Percentiles rank a stretch among this genome's conserved stretches.
Conservation (phyloP, 164 flowering plant species). For the Chimonanthus salicifolius region DNA sequence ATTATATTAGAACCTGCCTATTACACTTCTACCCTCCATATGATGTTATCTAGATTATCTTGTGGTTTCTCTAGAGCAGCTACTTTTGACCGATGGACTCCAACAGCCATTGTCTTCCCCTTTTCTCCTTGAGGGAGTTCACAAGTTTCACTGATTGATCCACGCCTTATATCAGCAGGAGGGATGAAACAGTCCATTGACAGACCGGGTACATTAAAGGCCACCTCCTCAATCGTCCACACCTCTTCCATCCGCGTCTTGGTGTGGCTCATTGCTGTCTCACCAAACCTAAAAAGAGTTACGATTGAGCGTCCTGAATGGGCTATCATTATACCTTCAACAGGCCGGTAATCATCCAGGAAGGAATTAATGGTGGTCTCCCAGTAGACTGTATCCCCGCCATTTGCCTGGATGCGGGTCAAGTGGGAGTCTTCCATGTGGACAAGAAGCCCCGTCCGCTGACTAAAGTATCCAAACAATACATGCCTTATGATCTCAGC, state of each 20-base stretch:
- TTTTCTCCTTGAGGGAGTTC: conserved; percentile 65
- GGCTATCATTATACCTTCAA: conserved; percentile 67
- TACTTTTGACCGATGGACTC: conserved; percentile 12
- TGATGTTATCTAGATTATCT: conserved; percentile 7
- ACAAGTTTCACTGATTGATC: conserved; percentile 57
- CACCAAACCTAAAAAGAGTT: conserved; percentile 62
- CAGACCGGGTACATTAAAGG: conserved; percentile 58
- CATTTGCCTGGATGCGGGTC: conserved; percentile 56
- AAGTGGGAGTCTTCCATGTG: conserved; percentile 65
- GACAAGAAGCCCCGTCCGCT: conserved; percentile 57
- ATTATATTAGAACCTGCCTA: background rate
- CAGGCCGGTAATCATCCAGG: conserved; percentile 53
- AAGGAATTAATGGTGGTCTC: conserved; percentile 70
- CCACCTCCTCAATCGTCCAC: conserved; percentile 69
- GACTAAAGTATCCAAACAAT: conserved; percentile 62
- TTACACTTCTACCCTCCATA: conserved; percentile 16
- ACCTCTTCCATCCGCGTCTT: conserved; percentile 66
- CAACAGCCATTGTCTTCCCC: conserved; percentile 29
- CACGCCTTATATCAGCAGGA: conserved; percentile 63
- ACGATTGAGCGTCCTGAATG: conserved; percentile 59
- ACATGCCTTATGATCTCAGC: conserved; percentile 68
- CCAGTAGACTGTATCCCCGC: conserved; percentile 64
- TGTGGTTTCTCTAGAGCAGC: conserved; percentile 13
- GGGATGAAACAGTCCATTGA: conserved; percentile 65
- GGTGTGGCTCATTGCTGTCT: conserved; percentile 70